Conservation (phyloP, 768 basidiomycete genomes). For the Hygrocybe punicea region DNA sequence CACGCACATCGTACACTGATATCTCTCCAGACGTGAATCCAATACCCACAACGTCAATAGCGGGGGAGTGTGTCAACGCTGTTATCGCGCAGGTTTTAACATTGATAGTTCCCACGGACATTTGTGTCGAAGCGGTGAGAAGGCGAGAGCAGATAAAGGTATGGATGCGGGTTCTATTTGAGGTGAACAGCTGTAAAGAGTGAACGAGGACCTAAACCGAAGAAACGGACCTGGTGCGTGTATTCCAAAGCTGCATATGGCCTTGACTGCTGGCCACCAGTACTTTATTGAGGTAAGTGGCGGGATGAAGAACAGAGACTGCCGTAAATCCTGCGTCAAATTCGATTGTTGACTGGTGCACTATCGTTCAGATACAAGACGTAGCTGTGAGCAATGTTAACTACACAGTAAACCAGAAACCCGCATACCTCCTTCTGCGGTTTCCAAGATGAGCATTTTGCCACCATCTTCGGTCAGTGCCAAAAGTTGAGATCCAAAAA, state of each 20-base stretch:
- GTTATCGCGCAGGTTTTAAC: constrained; percentile 56
- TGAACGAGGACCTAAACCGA: constrained; percentile 62
- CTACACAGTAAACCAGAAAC: neutral
- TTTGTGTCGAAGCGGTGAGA: constrained; percentile 37
- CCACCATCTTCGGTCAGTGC: constrained; percentile 76
- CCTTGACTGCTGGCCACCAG: constrained; percentile 82
- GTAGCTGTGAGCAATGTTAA: constrained; percentile 20
- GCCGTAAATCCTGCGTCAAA: constrained; percentile 86
- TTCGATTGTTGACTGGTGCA: constrained; percentile 61
- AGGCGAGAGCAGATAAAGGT: constrained; percentile 60
- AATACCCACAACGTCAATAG: constrained; percentile 93
- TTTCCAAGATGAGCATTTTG: constrained; percentile 77
- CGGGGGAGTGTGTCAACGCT: constrained; percentile 83
- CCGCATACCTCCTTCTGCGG: constrained; percentile 51
- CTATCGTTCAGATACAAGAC: constrained; percentile 33
- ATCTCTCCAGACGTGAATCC: constrained; percentile 87
- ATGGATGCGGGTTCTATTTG: constrained; percentile 75
- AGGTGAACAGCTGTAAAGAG: constrained; percentile 7
- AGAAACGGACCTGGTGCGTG: constrained; percentile 65
- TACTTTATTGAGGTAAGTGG: constrained; percentile 96
- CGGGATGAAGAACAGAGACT: constrained; percentile 83
- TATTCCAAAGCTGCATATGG: constrained; percentile 89
- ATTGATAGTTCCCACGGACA: constrained; percentile 24
- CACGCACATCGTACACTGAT: constrained; percentile 83
- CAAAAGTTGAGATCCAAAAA: constrained; percentile 81